Evolutionary conservation across 2,329 filamentous ascomycete genomes (phyloP).

Genomic region (Fusarium nodosum): DNA sequence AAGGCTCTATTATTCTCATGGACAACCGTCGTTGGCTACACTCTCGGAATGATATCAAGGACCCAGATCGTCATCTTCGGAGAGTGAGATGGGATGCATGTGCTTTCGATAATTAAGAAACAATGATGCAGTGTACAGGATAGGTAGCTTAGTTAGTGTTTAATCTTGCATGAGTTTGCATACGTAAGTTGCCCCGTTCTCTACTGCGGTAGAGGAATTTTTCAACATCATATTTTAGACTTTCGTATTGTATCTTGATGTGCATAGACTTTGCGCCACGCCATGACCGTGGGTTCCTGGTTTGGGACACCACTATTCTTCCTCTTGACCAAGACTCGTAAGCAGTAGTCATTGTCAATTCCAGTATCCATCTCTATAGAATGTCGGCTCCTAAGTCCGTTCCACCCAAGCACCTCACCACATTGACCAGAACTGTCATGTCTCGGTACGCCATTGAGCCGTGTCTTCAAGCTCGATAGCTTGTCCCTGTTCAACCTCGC

Average conservation of each 20-base stretch:
- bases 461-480: background rate
- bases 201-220: background rate
- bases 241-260: background rate
- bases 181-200: background rate
- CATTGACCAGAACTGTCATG: background rate
- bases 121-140: background rate
- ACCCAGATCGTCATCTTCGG: constrained; percentile 54
- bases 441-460: background rate
- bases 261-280: background rate
- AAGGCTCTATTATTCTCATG: constrained; percentile 51
- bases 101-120: constrained; percentile 37
- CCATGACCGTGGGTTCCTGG: background rate
- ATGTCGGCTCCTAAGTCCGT: too few species aligned
- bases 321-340: background rate
- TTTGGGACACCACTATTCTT: background rate
- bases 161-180: background rate
- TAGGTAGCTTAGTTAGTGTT: background rate
- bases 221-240: background rate
- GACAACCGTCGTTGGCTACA: constrained; percentile 56
- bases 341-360: background rate
- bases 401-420: background rate
- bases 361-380: background rate
- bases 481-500: background rate
- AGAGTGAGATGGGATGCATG: constrained; percentile 54
- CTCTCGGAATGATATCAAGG: constrained; percentile 51